phyloP scores from a whole-genome alignment of 2,329 filamentous ascomycete genomes.

The Chrysoporthe austroafricana region DNA sequence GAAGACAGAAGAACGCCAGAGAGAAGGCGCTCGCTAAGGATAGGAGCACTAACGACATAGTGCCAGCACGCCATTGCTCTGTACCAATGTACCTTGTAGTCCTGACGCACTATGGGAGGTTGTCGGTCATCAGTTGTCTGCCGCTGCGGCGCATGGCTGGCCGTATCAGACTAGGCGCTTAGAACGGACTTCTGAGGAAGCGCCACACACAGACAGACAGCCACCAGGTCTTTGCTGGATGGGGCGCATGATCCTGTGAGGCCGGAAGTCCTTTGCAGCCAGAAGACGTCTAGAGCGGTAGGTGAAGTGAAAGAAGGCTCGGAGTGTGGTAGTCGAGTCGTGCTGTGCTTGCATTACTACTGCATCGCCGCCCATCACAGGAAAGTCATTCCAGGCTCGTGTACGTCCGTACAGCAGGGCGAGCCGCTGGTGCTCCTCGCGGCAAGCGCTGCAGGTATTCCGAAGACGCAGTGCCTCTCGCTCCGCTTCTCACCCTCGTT shows the following conservation, averaged over 20 bases:
- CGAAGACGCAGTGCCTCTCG: neutral
- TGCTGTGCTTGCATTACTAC: too few relatives aligned
- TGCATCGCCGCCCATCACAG: too few relatives aligned
- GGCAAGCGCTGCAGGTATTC: neutral
- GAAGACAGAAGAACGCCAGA: neutral
- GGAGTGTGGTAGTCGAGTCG: too few relatives aligned
- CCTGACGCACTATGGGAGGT: too few relatives aligned
- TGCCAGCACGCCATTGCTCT: neutral
- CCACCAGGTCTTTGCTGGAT: neutral
- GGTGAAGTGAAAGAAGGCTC: too few relatives aligned
- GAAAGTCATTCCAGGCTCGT: neutral
- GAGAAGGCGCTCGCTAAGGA: neutral
- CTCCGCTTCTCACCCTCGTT: neutral
- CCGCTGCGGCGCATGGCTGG: too few relatives aligned
- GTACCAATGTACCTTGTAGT: too few relatives aligned
- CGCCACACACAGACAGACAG: neutral
- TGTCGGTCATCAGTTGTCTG: too few relatives aligned
- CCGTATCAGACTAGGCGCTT: neutral
- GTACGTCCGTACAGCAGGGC: neutral
- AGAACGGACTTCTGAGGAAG: neutral
- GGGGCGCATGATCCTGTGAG: neutral
- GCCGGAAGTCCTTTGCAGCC: neutral
- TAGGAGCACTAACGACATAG: conserved; percentile 5
- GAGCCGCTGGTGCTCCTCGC: neutral
- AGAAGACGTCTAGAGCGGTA: neutral